Conservation (phyloP, 1,284 basidiomycete species). For the Athelia psychrophila region DNA sequence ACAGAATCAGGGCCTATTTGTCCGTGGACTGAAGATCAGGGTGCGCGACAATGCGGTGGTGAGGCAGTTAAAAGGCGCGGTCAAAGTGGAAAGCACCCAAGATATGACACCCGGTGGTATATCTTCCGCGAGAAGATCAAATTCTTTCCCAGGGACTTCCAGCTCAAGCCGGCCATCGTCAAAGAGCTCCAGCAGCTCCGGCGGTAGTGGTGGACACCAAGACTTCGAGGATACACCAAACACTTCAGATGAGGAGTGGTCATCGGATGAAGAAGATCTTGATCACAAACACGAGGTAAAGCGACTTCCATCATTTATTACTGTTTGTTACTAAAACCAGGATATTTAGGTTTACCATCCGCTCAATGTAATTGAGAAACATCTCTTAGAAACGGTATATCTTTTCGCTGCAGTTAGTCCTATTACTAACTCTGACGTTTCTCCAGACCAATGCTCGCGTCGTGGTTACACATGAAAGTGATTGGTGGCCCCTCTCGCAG, state of each 20-base stretch:
- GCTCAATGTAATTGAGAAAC: neutral
- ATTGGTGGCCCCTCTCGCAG: neutral
- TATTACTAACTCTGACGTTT: neutral
- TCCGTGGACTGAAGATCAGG: slow-evolving; percentile 1
- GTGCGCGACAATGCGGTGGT: neutral
- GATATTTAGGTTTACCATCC: slow-evolving; percentile 1
- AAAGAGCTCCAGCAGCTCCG: neutral
- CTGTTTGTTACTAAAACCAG: neutral
- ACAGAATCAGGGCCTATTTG: slow-evolving; percentile 1
- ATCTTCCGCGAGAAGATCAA: neutral
- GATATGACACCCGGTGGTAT: neutral
- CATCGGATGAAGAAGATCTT: neutral
- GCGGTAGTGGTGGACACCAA: neutral
- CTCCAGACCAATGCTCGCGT: neutral
- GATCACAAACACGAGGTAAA: neutral
- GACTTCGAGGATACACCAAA: neutral
- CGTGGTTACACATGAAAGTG: neutral
- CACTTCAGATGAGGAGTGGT: neutral
- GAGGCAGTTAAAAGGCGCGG: neutral
- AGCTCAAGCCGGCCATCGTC: neutral
- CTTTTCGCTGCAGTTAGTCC: no score
- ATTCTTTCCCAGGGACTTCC: neutral
- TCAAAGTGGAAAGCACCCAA: neutral
- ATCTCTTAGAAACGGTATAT: neutral
- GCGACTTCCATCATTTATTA: neutral